Base-by-base conservation (phyloP, 2,329 filamentous ascomycete genomes). In the Eutypella sp. region DNA sequence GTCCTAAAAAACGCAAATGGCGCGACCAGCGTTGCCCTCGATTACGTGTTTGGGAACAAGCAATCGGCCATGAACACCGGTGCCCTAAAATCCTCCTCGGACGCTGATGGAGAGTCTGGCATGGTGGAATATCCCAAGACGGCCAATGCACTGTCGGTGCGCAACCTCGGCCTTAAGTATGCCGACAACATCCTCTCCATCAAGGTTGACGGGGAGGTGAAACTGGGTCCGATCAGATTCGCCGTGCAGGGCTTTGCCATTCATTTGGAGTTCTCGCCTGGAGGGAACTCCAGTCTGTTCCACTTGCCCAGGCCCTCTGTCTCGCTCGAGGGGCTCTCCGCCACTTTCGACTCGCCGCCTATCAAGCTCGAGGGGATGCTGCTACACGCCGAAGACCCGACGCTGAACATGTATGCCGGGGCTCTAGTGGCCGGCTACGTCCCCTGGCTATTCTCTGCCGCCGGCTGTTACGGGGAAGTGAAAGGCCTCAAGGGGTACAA, bases 361-460 rank as follows among this genome's bases (percentile, higher is more conserved):
- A 18, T 72, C 2, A 55, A 54, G 1, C 60, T 72, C 13, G 60
- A 62, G 0, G 70, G 70, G 1, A 41, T 64, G 4, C 60, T 71
- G 40, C 46, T 49, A 1, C 60, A 66, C 36, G 57, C 49, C 1
- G 60, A 58, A 8, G 48, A 42, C 1, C 51, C 39, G 3, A 42
- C 46, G 0, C 23, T 59, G 5, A 56, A 66, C 2, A 62, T 61
- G 40, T 73, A 67, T 41, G 55, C 56, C 2, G 70, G 70, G 1
- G 70, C 66, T 1, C 34, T 69, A 2, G 55, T 60, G 16, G 42
- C 74, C 10, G 57, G 57, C 1, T 67, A 63, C 44, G 29, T 45
- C 1, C 61, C 66, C 0, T 74, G 64, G 25, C 57, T 58, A 11
- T 62, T 74, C 50, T 33, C 62, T 27, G 71, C 69, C 0, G 66